A percentile compares a stretch with the other conserved stretches of the same genome.
phyloP scores from a whole-genome alignment of 495 filamentous ascomycete species.

The Evernia prunastri region DNA sequence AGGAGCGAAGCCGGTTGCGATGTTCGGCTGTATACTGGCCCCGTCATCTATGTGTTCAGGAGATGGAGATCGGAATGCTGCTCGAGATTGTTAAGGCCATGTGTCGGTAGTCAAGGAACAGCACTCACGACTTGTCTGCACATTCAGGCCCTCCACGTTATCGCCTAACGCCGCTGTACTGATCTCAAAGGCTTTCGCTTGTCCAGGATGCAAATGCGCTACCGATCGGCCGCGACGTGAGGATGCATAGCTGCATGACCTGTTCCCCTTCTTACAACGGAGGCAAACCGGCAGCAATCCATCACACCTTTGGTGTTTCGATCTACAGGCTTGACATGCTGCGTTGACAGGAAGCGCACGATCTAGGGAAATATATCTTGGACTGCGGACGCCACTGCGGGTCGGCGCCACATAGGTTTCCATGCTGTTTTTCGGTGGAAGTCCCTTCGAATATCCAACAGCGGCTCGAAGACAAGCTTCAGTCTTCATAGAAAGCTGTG shows the following conservation, averaged over 20 bases:
- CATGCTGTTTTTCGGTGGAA: too few relatives aligned
- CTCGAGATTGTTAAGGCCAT: background rate
- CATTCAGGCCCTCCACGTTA: background rate
- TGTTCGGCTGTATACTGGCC: too few relatives aligned
- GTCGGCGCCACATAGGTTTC: background rate
- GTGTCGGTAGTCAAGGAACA: background rate
- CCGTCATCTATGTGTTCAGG: too few relatives aligned
- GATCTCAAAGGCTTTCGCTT: background rate
- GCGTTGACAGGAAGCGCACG: background rate
- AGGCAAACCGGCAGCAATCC: background rate
- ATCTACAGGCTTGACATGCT: background rate
- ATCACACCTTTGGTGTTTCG: slow-evolving; percentile 3
- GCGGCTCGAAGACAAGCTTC: too few relatives aligned
- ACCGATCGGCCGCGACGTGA: slow-evolving; percentile 1
- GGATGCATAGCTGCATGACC: background rate
- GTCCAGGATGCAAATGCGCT: background rate
- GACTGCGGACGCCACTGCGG: background rate
- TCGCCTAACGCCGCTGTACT: background rate
- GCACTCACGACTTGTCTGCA: background rate
- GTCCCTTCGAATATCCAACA: too few relatives aligned
- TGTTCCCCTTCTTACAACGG: background rate
- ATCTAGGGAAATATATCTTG: background rate
- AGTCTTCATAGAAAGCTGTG: too few relatives aligned
- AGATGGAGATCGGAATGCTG: background rate
- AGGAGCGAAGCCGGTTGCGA: too few relatives aligned